Conservation (phyloP, 768 basidiomycete genomes). For the Naganishia vaughanmartiniae region DNA sequence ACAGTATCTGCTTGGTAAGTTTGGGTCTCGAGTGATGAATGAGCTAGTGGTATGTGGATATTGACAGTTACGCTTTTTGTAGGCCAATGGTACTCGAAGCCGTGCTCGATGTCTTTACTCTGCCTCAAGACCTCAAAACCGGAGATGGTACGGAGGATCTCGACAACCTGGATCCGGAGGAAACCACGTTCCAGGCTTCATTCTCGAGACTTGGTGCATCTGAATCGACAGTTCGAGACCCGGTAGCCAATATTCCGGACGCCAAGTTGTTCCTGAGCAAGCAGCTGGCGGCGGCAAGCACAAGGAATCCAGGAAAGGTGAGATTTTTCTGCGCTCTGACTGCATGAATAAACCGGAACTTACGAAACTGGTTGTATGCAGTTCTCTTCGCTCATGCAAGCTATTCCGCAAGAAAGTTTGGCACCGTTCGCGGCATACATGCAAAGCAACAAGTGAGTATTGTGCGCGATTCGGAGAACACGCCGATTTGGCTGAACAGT, state of each 20-base stretch:
- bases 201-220: constrained; percentile 88
- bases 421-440: constrained; percentile 19
- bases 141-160: constrained; percentile 56
- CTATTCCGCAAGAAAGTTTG: constrained; percentile 22
- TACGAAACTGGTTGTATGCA: background rate
- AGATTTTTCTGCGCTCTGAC: constrained; percentile 8
- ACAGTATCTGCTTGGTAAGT: constrained; percentile 64
- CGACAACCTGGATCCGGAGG: constrained; percentile 83
- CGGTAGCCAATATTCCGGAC: constrained; percentile 54
- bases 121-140: constrained; percentile 64
- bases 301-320: constrained; percentile 44
- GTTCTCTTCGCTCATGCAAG: constrained; percentile 21
- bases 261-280: constrained; percentile 45
- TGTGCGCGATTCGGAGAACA: background rate
- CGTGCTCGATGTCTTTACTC: constrained; percentile 71
- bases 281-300: constrained; percentile 39
- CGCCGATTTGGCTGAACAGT: background rate
- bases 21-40: background rate
- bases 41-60: background rate
- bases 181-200: constrained; percentile 90
- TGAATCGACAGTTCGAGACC: constrained; percentile 62
- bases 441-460: constrained; percentile 22
- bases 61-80: background rate
- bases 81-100: constrained; percentile 72
- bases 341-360: background rate